These are phyloP conservation scores for Rhizopogon vesiculosus DNA, from an alignment of 768 basidiomycete genomes.

Conservation along the genomic window DNA sequence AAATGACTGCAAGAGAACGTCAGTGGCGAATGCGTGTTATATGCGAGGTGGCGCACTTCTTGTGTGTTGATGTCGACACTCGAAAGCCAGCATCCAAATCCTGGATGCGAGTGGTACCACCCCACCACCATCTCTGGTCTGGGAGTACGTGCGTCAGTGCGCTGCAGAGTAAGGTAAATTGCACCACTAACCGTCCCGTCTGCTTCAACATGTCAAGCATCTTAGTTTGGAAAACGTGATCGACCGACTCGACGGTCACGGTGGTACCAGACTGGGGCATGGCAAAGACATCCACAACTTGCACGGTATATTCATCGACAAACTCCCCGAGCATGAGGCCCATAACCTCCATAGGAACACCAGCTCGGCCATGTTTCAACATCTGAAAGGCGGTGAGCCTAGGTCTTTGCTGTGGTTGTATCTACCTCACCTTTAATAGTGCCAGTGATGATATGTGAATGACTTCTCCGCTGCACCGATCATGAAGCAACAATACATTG, in stretches of 20 bases:
- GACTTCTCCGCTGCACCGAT: constrained; percentile 67
- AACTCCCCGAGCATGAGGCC: constrained; percentile 97
- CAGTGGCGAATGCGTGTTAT: constrained; percentile 10
- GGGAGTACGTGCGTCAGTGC: constrained; percentile 4
- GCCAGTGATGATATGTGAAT: constrained; percentile 97
- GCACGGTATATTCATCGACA: constrained; percentile 94
- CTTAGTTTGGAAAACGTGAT: constrained; percentile 97
- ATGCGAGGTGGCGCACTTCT: constrained; percentile 51
- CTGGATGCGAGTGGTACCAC: constrained; percentile 99
- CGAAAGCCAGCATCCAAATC: constrained; percentile 99
- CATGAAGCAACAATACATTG: constrained; percentile 1
- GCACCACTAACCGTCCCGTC: constrained; percentile 76
- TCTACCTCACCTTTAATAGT: constrained; percentile 77
- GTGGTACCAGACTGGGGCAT: constrained; percentile 99
- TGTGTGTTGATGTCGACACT: constrained; percentile 99
- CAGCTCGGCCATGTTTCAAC: constrained; percentile 98
- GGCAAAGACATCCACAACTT: constrained; percentile 95
- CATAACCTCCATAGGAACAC: constrained; percentile 99
- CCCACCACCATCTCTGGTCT: constrained; percentile 98
- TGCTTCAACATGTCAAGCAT: constrained; percentile 99
- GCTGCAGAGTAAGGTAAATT: background rate
- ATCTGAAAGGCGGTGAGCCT: constrained; percentile 54
- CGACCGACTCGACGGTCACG: constrained; percentile 95
- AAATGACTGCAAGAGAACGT: constrained; percentile 64
- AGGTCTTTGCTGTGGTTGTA: background rate